phyloP scores from a whole-genome alignment of 2,329 filamentous ascomycete genomes.

The Nigrospora oryzae region DNA sequence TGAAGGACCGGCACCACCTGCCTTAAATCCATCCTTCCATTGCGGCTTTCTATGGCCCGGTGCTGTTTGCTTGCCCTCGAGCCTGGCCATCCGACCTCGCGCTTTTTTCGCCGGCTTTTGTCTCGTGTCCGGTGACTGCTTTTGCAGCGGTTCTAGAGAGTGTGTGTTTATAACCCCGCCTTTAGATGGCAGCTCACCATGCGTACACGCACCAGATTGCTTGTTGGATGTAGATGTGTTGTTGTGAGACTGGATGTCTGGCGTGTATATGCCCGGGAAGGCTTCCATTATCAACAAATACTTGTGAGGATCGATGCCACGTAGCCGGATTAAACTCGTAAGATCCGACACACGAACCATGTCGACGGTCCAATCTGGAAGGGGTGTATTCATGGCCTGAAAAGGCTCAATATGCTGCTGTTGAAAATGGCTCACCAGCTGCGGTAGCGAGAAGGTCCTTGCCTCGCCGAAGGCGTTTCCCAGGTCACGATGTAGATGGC shows the following conservation, averaged over 20 bases:
- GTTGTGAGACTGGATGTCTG: conserved; percentile 3
- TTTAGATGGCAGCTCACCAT: no score
- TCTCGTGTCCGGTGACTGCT: no score
- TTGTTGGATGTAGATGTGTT: neutral
- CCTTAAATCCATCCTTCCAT: no score
- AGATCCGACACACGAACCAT: conserved; percentile 35
- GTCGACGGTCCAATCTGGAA: conserved; percentile 33
- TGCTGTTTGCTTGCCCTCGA: no score
- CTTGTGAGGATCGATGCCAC: conserved; percentile 21
- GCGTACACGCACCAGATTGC: neutral
- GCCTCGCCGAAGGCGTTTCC: conserved; percentile 20
- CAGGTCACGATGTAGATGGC: conserved; percentile 27
- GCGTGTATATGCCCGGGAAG: conserved; percentile 24
- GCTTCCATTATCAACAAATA: conserved; percentile 27
- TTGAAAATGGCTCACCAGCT: conserved; percentile 52
- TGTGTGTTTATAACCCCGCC: no score
- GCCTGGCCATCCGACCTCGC: no score
- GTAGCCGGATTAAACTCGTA: conserved; percentile 19
- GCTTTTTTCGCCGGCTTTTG: no score
- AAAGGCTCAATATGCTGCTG: conserved; percentile 26
- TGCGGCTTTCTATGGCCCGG: no score
- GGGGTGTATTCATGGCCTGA: conserved; percentile 9
- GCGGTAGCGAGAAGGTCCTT: conserved; percentile 45
- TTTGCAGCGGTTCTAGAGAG: no score
- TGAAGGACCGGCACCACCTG: neutral